phyloP scores from a whole-genome alignment of 176 grass and related monocot genomes.

The Chloris gayana region DNA sequence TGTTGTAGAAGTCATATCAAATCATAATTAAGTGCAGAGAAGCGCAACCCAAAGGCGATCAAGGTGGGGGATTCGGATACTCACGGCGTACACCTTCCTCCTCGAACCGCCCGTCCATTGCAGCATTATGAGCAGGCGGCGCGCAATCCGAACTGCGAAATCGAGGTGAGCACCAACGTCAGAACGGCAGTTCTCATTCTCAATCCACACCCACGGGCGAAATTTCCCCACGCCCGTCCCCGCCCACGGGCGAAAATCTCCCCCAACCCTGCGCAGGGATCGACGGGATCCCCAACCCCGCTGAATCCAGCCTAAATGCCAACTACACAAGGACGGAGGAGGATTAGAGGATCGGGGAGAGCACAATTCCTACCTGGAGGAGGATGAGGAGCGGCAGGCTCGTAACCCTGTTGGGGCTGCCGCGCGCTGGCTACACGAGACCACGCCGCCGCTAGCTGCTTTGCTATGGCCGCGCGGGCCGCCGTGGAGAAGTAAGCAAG shows the following conservation, averaged over 20 bases:
- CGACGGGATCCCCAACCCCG: not conserved
- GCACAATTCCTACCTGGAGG: not conserved
- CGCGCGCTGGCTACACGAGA: not conserved
- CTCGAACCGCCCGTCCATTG: constrained; percentile 89
- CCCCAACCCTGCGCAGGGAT: not conserved
- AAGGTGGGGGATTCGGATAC: constrained; percentile 32
- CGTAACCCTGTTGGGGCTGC: not conserved
- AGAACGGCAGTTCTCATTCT: not conserved
- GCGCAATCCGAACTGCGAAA: constrained; percentile 5
- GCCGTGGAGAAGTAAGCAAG: not conserved
- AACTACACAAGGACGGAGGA: not conserved
- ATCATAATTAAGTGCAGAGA: not conserved
- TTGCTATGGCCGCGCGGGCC: not conserved
- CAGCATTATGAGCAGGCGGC: constrained; percentile 55
- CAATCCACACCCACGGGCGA: not conserved
- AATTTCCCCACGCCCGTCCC: not conserved
- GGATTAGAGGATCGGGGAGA: not conserved
- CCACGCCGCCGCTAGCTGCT: not conserved
- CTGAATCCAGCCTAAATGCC: not conserved
- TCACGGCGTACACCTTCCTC: constrained; percentile 75
- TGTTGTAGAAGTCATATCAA: not conserved
- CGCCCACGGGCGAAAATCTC: not conserved
- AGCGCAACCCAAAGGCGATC: not conserved
- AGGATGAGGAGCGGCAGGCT: not conserved
- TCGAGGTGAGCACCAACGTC: not conserved